Conservation (phyloP, 768 basidiomycete genomes). For the Tulasnella sp. region DNA sequence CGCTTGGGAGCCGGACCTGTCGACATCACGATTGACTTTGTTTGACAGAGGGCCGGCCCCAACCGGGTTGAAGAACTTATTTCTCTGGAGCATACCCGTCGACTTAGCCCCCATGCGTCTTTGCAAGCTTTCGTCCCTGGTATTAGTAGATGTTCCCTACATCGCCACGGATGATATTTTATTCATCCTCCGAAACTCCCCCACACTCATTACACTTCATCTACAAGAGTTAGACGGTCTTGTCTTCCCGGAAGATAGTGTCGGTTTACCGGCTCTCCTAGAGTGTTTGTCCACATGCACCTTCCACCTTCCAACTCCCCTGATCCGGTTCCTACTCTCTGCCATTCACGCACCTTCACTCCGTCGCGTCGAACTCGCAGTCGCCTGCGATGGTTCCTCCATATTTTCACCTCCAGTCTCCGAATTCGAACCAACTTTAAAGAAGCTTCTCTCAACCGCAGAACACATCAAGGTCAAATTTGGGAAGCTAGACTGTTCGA, state of each 20-base stretch:
- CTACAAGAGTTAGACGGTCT: not conserved
- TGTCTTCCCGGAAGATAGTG: not conserved
- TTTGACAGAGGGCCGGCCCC: not conserved
- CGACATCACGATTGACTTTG: not conserved
- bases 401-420: not conserved
- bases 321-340: not conserved
- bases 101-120: not conserved
- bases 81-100: not conserved
- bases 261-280: not conserved
- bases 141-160: not conserved
- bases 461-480: not conserved
- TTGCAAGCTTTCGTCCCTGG: not conserved
- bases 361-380: not conserved
- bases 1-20: fast-evolving
- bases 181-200: not conserved
- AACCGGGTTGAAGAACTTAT: not conserved
- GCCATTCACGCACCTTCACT: not conserved
- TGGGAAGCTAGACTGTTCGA: not conserved
- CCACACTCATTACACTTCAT: not conserved
- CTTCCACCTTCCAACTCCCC: not conserved
- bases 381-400: not conserved
- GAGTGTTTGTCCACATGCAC: not conserved
- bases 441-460: not conserved
- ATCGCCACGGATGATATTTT: not conserved
- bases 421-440: not conserved